Base-by-base conservation (phyloP, 768 basidiomycete genomes). In the Rhizopogon vinicolor region DNA sequence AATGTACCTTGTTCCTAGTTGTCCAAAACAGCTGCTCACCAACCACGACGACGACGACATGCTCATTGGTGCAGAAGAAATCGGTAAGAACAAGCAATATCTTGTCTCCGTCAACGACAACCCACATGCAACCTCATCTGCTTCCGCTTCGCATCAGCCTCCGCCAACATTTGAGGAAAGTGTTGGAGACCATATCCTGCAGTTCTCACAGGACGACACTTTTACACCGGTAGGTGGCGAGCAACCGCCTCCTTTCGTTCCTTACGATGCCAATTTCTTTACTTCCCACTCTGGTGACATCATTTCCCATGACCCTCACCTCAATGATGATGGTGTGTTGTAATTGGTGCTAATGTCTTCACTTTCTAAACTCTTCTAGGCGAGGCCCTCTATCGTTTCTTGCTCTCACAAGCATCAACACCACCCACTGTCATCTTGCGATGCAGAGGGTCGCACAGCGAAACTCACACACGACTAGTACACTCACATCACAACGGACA, bases 341-440 rank as follows among this genome's bases (percentile, higher is more conserved):
- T 33, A 35, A 0, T 43, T 28, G 46, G 40, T 28, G 1, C 50
- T 0, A 35, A 43, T 22, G 22, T 3, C 14, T 18, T 56, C 43
- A 50, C 19, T 7, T 63, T n/a, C 19, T 40, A 43, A 61, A 54
- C 37, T 39, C 18, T 33, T 44, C 7, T 52, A 86, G 86, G 86
- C 44, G 86, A 87, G 62, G 84, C 85, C 0, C 76, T 91, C 22
- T 89, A 87, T 65, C 81, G 87, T 54, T 92, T 89, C 68, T 71
- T 92, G 16, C 78, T 89, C 22, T 75, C 76, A 4, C 82, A 86
- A 51, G 76, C 84, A 2, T 65, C 62, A 33, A 68, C 61, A 2
- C 73, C 71, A 2, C 86, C 86, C 5, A 67, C 56, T 19, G 72
- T 79, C 56, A 66, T 70, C 37, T 63, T 87, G 5, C 78, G 75